phyloP scores from a whole-genome alignment of 2,329 filamentous ascomycete species.

The Ophiocordyceps camponoti-floridani region DNA sequence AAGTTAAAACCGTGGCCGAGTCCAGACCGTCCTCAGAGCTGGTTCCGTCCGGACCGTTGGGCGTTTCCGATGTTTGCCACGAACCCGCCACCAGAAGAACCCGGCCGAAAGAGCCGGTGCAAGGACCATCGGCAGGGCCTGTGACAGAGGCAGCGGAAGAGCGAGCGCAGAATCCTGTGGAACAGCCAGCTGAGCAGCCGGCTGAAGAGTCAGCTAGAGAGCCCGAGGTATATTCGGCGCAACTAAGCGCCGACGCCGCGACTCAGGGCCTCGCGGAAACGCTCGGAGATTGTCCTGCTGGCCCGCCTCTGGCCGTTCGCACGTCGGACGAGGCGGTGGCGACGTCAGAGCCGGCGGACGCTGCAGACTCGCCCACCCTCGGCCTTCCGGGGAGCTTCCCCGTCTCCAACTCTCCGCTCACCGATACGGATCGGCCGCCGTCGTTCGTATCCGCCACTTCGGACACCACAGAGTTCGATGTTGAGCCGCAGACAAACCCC shows the following conservation, averaged over 20 bases:
- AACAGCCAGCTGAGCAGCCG: not conserved
- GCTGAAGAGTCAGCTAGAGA: not conserved
- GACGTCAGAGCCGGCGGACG: slow-evolving; percentile 2
- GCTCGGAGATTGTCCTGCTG: not conserved
- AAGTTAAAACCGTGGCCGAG: slow-evolving; percentile 26
- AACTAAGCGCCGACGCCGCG: not conserved
- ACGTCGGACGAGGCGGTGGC: slow-evolving; percentile 2
- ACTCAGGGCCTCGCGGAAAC: not conserved
- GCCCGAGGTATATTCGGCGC: not conserved
- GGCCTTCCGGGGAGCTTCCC: slow-evolving; percentile 49
- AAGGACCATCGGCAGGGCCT: not conserved
- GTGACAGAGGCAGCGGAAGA: not conserved
- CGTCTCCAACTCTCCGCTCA: slow-evolving; percentile 16
- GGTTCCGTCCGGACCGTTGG: slow-evolving; percentile 1
- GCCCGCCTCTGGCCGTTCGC: slow-evolving; percentile 1
- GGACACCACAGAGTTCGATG: slow-evolving; percentile 53
- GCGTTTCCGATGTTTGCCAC: not conserved
- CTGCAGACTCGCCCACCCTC: slow-evolving; percentile 43
- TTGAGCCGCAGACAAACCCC: slow-evolving; percentile 47
- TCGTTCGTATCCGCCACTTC: slow-evolving; percentile 39
- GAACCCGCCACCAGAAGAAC: not conserved
- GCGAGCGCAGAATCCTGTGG: no score
- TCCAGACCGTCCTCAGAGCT: slow-evolving; percentile 16
- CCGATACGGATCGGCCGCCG: slow-evolving; percentile 30
- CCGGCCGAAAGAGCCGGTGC: not conserved